Base-by-base conservation (phyloP, 2,329 filamentous ascomycete species). In the Sporothrix luriei region DNA sequence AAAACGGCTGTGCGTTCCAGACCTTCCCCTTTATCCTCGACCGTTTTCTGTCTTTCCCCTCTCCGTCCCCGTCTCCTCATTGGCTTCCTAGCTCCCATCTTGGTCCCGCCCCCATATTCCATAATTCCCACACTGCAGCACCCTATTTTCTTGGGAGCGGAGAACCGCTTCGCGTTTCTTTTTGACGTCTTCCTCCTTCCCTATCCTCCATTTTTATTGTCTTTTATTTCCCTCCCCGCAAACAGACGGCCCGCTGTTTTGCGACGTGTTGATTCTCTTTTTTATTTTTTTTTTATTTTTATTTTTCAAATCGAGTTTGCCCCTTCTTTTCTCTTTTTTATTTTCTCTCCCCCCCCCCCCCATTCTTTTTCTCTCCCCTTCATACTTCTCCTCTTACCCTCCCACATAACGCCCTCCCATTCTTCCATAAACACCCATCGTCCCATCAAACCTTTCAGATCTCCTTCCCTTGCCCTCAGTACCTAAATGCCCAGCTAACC, bases 401-500 rank as follows among this genome's bases (percentile, higher is more conserved):
- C 40, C 43, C 29, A 11, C 46, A 38, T 7, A 11, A 43, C 29
- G 16, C 11, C 16, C 14, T 57, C 6, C 33, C 14, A 40, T 33
- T 52, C n/a, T 21, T 3, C 19, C 40, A 13, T 40, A 48, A 49
- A 26, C 9, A 33, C 33, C 40, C n/a, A 40, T 49, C 24, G 26
- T 29, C 13, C 4, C 61, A 33, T 19, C 43, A 33, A 26, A 16
- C 21, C 4, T 10, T n/a, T 21, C 6, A 13, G 2, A 4, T n/a
- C 21, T 48, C 46, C 2, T 48, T 48, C 6, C 46, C 19, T n/a
- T 51, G 16, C 21, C 29, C 24, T 33, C 11, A 40, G 26, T 48
- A n/a, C 62, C 62, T 26, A 51, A 29, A 43, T 49, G 24, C 40
- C 61, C 43, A 64, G 43, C 57, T 68, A 52, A 52, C 72, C 68